Evolutionary conservation across 2,329 filamentous ascomycete genomes (phyloP).

Genomic region (Eutypella sp.): DNA sequence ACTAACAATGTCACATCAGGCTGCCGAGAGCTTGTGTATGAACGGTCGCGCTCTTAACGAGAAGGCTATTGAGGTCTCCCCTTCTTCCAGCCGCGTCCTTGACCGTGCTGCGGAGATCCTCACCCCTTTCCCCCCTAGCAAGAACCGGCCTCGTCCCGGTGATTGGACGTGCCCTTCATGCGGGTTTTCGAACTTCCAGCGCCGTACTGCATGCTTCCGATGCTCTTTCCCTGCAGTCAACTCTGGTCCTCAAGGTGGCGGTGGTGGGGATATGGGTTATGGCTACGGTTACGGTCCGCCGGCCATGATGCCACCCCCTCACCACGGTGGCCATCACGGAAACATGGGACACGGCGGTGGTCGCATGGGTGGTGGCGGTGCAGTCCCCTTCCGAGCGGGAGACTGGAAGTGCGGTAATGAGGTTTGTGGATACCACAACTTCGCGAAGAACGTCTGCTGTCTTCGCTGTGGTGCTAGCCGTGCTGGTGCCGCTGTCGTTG

Average conservation of each 20-base stretch:
- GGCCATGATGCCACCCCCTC: slow-evolving; percentile 72
- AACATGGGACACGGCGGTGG: slow-evolving; percentile 53
- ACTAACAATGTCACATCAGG: slow-evolving; percentile 45
- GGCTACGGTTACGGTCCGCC: slow-evolving; percentile 65
- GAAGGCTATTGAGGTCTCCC: slow-evolving; percentile 97
- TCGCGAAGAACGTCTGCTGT: slow-evolving; percentile 98
- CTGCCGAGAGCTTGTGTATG: slow-evolving; percentile 97
- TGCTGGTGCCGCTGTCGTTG: slow-evolving; percentile 87
- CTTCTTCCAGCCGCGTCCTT: slow-evolving; percentile 92
- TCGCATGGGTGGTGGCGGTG: slow-evolving; percentile 75
- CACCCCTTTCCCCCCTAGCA: slow-evolving; percentile 95
- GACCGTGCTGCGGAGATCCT: slow-evolving; percentile 94
- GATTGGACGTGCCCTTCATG: slow-evolving; percentile 99
- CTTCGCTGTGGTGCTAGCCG: slow-evolving; percentile 93
- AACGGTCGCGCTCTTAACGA: slow-evolving; percentile 97
- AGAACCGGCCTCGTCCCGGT: slow-evolving; percentile 93
- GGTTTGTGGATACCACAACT: slow-evolving; percentile 97
- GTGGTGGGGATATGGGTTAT: slow-evolving; percentile 30
- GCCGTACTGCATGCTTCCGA: slow-evolving; percentile 95
- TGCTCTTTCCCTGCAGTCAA: slow-evolving; percentile 97
- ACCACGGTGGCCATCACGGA: slow-evolving; percentile 60
- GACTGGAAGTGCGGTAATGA: slow-evolving; percentile 99
- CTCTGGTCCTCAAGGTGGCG: slow-evolving; percentile 59
- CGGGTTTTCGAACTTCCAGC: slow-evolving; percentile 98
- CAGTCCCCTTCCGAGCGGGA: slow-evolving; percentile 94